Evolutionary conservation across 1,284 basidiomycete genomes (phyloP), one percentile per base, ranked within the genome.

Genomic region (Austropuccinia psidii): DNA sequence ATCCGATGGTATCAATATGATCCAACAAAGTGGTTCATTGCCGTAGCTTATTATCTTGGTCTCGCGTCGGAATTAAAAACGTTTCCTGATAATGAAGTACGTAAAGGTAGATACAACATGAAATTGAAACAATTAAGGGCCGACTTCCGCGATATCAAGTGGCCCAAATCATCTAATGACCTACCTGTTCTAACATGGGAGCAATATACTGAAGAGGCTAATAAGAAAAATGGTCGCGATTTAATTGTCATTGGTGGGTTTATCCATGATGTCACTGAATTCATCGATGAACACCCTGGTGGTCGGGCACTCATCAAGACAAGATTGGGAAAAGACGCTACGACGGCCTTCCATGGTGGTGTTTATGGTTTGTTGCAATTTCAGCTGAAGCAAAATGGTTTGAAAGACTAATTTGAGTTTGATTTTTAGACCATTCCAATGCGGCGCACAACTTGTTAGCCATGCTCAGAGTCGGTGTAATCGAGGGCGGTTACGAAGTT

Each of bases 41-140:
- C 84, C 84, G 82, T 83, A 31, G 85, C 84, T 81, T 82, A 85
- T 74, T 78, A 83, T 77, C 67, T 91, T 74, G 91, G 91, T 24
- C 85, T 93, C 54, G 92, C 93, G 8, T 87, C 86, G 74, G 90
- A 95, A 80, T 85, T 95, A 72, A 94, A 93, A 85, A 86, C 86
- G 43, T 96, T 96, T 87, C 90, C 93, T 27, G 90, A 93, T 52
- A 95, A 95, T 80, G 93, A 96, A 82, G 88, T 96, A 77, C 85
- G 85, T 78, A 94, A 94, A 83, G 93, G 93, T 55, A 88, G 92
- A 80, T 86, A 93, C 76, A 93, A 91, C 31, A 95, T 96, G 92
- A 85, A 94, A 81, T 84, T 96, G 60, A 93, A 93, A 84, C 86
- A 86, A 77, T 84, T 95, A 43, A 86, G 88, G 67, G 84, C 85